A percentile compares a stretch with the other conserved stretches of the same genome.
Evolutionary conservation across 148 eudicot species (phyloP).

Genomic region (Talinum fruticosum): DNA sequence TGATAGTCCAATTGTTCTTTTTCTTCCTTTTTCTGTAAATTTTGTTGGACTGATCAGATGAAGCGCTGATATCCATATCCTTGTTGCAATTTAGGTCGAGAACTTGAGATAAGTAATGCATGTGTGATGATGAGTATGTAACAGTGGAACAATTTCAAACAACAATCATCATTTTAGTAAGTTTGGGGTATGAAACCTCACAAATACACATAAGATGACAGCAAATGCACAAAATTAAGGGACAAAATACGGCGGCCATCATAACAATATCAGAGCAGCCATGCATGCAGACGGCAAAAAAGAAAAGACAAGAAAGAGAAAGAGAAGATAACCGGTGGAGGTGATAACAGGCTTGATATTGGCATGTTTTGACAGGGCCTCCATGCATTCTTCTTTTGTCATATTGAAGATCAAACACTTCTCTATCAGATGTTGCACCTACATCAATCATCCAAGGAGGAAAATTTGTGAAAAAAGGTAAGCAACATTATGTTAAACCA

Average conservation of each 20-base stretch:
- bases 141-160: not conserved
- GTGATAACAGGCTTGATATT: conserved; percentile 74
- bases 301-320: not conserved
- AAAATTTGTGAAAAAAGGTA: not conserved
- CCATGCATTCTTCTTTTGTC: conserved; percentile 92
- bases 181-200: not conserved
- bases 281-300: conserved; percentile 25
- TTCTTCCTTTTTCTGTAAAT: not conserved
- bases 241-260: not conserved
- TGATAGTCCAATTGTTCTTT: not conserved
- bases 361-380: conserved; percentile 83
- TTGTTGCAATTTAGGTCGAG: not conserved
- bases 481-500: not conserved
- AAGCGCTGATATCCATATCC: not conserved
- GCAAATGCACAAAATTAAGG: not conserved
- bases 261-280: conserved; percentile 6
- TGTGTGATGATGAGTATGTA: not conserved
- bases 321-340: conserved; percentile 54
- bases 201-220: not conserved
- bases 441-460: conserved; percentile 6
- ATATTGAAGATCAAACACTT: conserved; percentile 78
- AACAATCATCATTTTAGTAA: not conserved
- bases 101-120: not conserved
- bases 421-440: conserved; percentile 91
- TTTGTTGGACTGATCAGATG: not conserved